Percentiles rank a stretch among this genome's conserved stretches.
These are phyloP conservation scores for Penicillium pulvis DNA, from an alignment of 495 filamentous ascomycete species.

Conservation along the genomic window DNA sequence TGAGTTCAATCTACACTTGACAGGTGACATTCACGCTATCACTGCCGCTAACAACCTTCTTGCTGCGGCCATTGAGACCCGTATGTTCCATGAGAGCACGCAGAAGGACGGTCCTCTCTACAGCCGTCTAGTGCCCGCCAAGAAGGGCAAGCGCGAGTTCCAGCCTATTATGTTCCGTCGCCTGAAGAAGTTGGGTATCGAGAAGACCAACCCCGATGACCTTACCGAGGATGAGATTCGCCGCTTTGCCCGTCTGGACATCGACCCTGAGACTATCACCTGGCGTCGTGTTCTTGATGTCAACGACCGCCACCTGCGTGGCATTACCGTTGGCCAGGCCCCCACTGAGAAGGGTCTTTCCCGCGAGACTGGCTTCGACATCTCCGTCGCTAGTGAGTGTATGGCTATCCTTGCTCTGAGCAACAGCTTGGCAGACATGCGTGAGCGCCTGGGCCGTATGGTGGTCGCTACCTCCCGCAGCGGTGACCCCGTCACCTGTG, in stretches of 20 bases:
- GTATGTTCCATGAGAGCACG: conserved; percentile 96
- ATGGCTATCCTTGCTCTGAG: conserved; percentile 98
- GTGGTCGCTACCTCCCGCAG: conserved; percentile 85
- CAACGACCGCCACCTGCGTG: conserved; percentile 90
- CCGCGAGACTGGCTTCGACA: conserved; percentile 91
- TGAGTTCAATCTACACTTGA: conserved; percentile 97
- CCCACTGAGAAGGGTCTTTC: conserved; percentile 85
- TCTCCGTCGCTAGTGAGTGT: conserved; percentile 95
- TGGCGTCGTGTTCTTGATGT: conserved; percentile 97
- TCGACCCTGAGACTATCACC: conserved; percentile 95
- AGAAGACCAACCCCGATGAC: conserved; percentile 89
- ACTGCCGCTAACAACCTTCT: conserved; percentile 97
- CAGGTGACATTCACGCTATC: conserved; percentile 97
- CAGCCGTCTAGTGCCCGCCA: conserved; percentile 82
- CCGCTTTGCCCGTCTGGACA: conserved; percentile 89
- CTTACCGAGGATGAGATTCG: conserved; percentile 86
- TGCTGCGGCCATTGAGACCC: conserved; percentile 96
- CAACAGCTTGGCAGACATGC: conserved; percentile 84
- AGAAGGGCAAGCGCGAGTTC: conserved; percentile 88
- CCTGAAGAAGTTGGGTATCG: conserved; percentile 91
- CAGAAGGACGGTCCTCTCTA: conserved; percentile 91
- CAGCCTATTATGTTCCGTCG: conserved; percentile 87
- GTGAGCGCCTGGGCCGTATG: conserved; percentile 92
- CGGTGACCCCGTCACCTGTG: conserved; percentile 92
- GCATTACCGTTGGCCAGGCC: conserved; percentile 83